These are phyloP conservation scores for Corylus heterophylla DNA, from an alignment of 306 rosid genomes.

Conservation along the genomic window DNA sequence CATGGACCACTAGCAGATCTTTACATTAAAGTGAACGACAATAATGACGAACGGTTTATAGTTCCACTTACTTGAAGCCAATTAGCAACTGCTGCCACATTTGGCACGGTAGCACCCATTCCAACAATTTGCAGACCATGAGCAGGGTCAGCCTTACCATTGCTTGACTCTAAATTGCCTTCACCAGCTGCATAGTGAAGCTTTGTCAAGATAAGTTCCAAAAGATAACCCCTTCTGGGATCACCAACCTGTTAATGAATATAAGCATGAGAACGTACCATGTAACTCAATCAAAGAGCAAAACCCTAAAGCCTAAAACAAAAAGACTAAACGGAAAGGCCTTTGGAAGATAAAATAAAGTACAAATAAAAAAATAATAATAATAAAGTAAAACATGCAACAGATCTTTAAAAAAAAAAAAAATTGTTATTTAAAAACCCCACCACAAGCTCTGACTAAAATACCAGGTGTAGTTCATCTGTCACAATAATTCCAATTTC, in stretches of 20 bases:
- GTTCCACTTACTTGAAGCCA: conserved; percentile 89
- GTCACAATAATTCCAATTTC: conserved; percentile 96
- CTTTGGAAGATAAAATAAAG: not conserved
- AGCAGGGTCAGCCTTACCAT: conserved; percentile 86
- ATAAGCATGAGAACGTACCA: conserved; percentile 32
- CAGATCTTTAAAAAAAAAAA: not conserved
- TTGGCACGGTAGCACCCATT: conserved; percentile 99
- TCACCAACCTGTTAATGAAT: conserved; percentile 86
- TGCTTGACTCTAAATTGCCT: conserved; percentile 76
- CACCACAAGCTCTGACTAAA: conserved; percentile 1
- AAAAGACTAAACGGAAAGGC: not conserved
- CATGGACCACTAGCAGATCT: not conserved
- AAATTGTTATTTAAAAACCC: not conserved
- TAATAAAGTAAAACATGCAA: not conserved
- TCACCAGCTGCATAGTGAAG: conserved; percentile 98
- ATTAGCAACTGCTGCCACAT: conserved; percentile 94
- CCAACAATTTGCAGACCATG: conserved; percentile 94
- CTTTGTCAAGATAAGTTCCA: conserved; percentile 94
- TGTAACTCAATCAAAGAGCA: conserved; percentile 8
- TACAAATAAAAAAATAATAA: not conserved
- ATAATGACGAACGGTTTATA: not conserved
- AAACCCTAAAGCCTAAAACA: conserved; percentile 2
- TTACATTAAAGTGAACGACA: not conserved
- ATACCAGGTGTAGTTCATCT: conserved; percentile 98
- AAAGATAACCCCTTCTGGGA: conserved; percentile 83